Percentiles rank a stretch among this genome's conserved stretches.
These are phyloP conservation scores for Phytopythium helicoides DNA, from an alignment of 352 stramenopile genomes.

Conservation along the genomic window DNA sequence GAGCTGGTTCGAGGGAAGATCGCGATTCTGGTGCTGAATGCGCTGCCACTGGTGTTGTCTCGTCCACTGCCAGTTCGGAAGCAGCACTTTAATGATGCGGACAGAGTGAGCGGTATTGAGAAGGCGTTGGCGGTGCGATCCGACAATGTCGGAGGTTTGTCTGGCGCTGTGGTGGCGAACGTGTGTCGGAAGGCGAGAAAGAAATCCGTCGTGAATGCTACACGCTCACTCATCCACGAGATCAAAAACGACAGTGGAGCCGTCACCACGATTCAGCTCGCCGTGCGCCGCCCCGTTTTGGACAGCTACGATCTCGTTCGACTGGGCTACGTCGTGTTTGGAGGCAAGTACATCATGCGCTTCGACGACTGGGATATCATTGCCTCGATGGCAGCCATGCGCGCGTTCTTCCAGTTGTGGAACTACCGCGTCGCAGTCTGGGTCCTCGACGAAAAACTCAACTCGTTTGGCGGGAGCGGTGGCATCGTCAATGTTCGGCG, in stretches of 20 bases:
- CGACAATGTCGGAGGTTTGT: background rate
- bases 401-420: conserved; percentile 16
- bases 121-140: background rate
- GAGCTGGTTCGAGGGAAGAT: conserved; percentile 17
- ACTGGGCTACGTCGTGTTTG: conserved; percentile 21
- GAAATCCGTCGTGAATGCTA: background rate
- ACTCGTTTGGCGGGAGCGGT: background rate
- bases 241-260: too few relatives aligned
- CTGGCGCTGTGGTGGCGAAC: too few relatives aligned
- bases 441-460: conserved; percentile 10
- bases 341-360: conserved; percentile 14
- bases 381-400: conserved; percentile 9
- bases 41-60: conserved; percentile 3
- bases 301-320: conserved; percentile 24
- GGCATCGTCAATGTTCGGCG: background rate
- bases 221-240: too few relatives aligned
- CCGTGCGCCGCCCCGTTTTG: background rate
- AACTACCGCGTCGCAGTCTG: conserved; percentile 21
- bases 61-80: background rate
- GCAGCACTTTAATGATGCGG: background rate
- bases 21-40: too few relatives aligned
- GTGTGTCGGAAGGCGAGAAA: background rate
- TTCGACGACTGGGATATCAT: conserved; percentile 22
- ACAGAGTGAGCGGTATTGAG: background rate
- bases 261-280: background rate